phyloP scores from a whole-genome alignment of 768 basidiomycete species.

The Boletus subcaerulescens region DNA sequence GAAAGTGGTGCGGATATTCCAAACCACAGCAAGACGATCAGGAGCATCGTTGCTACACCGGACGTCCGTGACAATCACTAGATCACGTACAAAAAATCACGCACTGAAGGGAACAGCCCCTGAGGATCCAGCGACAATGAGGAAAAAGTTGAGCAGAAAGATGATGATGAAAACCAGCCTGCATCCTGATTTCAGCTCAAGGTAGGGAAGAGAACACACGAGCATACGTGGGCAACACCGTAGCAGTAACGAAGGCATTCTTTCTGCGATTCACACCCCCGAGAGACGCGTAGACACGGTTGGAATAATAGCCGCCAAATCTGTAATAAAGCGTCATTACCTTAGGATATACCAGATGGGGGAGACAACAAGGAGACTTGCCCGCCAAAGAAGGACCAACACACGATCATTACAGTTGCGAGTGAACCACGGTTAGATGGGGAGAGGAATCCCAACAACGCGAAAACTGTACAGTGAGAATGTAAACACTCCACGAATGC shows the following conservation, averaged over 20 bases:
- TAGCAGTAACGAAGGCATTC: conserved; percentile 86
- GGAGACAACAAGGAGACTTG: conserved; percentile 27
- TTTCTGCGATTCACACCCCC: conserved; percentile 70
- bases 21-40: conserved; percentile 87
- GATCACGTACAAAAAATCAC: conserved; percentile 9
- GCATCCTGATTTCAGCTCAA: conserved; percentile 10
- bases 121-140: conserved; percentile 80
- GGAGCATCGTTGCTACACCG: conserved; percentile 69
- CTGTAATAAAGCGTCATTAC: conserved; percentile 35
- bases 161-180: conserved; percentile 83
- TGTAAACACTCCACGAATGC: conserved; percentile 3
- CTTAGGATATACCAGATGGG: background rate
- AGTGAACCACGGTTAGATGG: conserved; percentile 94
- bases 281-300: conserved; percentile 75
- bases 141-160: conserved; percentile 89
- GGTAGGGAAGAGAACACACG: background rate
- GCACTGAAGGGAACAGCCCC: conserved; percentile 94
- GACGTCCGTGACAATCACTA: background rate
- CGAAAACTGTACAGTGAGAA: conserved; percentile 61
- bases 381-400: conserved; percentile 93
- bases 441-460: conserved; percentile 87
- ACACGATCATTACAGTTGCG: conserved; percentile 64
- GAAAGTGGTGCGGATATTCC: conserved; percentile 91
- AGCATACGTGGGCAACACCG: conserved; percentile 79
- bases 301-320: conserved; percentile 86